Evolutionary conservation across 2,329 filamentous ascomycete species (phyloP).

Genomic region (Thyridium curvatum): DNA sequence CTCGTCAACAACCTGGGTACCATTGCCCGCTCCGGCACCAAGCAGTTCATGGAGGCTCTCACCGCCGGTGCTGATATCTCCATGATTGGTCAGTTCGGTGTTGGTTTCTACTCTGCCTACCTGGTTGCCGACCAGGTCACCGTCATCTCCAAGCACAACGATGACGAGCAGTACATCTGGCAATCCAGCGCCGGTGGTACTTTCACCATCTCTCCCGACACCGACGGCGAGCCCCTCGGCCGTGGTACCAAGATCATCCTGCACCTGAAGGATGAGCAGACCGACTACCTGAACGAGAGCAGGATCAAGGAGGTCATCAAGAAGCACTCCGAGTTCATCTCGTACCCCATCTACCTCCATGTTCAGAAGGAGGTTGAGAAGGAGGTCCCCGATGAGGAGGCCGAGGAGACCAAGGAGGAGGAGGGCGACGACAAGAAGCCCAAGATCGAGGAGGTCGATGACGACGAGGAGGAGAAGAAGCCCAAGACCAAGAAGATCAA

Average conservation of each 20-base stretch:
- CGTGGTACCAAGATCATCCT: constrained; percentile 98
- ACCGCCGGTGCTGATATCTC: constrained; percentile 98
- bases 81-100: constrained; percentile 99
- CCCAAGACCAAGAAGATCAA: constrained; percentile 99
- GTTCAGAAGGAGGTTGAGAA: constrained; percentile 99
- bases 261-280: constrained; percentile 98
- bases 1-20: constrained; percentile 99
- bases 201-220: constrained; percentile 88
- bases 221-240: constrained; percentile 82
- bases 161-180: constrained; percentile 99
- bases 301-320: constrained; percentile 99
- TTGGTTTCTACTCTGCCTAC: constrained; percentile 99
- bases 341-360: constrained; percentile 99
- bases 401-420: constrained; percentile 63
- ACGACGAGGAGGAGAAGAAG: constrained; percentile 81
- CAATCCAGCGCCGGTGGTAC: constrained; percentile 96
- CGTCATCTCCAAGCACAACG: constrained; percentile 97
- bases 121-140: constrained; percentile 95
- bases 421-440: constrained; percentile 89
- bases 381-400: constrained; percentile 95
- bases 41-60: constrained; percentile 99
- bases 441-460: constrained; percentile 88
- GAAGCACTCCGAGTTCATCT: constrained; percentile 99
- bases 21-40: constrained; percentile 97
- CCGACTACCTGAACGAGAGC: constrained; percentile 95